Base-by-base conservation (phyloP, 2,329 filamentous ascomycete genomes). In the Monosporascus sp. region DNA sequence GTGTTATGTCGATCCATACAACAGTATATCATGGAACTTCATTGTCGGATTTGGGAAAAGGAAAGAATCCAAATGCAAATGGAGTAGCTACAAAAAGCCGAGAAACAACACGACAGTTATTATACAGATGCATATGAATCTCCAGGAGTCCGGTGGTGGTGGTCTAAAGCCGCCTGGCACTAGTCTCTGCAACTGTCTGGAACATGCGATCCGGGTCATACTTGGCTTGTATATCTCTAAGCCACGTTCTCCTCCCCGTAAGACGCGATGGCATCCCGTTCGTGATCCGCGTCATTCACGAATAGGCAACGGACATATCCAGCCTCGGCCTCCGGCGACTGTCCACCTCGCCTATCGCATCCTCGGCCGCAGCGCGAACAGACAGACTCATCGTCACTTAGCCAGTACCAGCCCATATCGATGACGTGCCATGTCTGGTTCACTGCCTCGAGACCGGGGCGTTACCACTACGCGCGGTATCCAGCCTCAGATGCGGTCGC, bases 231-330 rank as follows among this genome's bases (percentile, higher is more conserved):
- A 51, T 47, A 8, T 41, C 48, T 4, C 40, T 43, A 6, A 54
- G 50, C n/a, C 37, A 53, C 43, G 51, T 50, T 55, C 16, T 19
- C 51, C 5, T 47, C 37, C 1, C 55, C 48, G 40, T 57, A 57
- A 14, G 52, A 53, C 6, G 48, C 43, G n/a, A 57, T 53, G 4
- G 53, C 53, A 5, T 37, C 35, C 55, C 53, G 55, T n/a, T 55
- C 35, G n/a, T 7, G 20, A 49, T 55, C 50, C 43, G 55, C 50
- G n/a, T 55, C 52, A 16, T 55, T 55, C 53, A 55, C 53, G 50
- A 27, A 45, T 5, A 45, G 19, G 26, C 31, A 45, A 4, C 20
- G 20, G 20, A 44, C 20, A 44, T 20, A 17, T 20, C 20, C 26
- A 11, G 7, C 20, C 24, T 46, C 43, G 11, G 24, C 14, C 8